phyloP scores from a whole-genome alignment of 805 yeast genomes.

The Starmera amethionina region DNA sequence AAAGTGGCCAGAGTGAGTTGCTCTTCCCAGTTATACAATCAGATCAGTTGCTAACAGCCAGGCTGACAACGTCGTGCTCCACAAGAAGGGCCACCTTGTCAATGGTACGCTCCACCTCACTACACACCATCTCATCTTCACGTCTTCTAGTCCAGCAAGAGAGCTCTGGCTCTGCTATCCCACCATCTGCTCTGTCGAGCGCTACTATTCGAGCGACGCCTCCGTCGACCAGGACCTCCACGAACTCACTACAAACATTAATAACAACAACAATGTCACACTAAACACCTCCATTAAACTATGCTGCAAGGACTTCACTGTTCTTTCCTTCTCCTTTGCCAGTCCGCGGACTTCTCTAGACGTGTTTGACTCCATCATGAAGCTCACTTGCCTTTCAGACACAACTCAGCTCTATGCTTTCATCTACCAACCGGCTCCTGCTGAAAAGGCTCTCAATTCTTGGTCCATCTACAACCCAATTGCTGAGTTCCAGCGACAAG shows the following conservation, averaged over 20 bases:
- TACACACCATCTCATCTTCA: conserved; percentile 67
- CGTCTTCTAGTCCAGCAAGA: conserved; percentile 26
- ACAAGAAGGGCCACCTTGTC: conserved; percentile 45
- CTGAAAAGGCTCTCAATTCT: conserved; percentile 55
- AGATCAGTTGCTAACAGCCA: conserved; percentile 5
- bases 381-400: conserved; percentile 46
- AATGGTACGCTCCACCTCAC: conserved; percentile 60
- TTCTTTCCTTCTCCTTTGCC: conserved; percentile 64
- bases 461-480: conserved; percentile 63
- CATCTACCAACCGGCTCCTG: conserved; percentile 62
- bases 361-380: conserved; percentile 63
- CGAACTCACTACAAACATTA: too few relatives aligned
- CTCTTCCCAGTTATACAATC: neutral
- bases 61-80: conserved; percentile 42
- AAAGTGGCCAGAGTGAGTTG: conserved; percentile 38
- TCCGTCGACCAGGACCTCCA: too few relatives aligned
- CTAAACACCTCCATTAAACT: conserved; percentile 35
- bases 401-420: conserved; percentile 68
- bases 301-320: conserved; percentile 78
- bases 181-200: conserved; percentile 54
- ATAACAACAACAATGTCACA: too few relatives aligned
- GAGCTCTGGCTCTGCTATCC: conserved; percentile 95
- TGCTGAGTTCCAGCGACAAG: conserved; percentile 69
- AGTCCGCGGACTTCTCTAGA: conserved; percentile 51
- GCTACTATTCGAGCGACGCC: conserved; percentile 13